Percentiles rank a stretch among this genome's conserved stretches.
Evolutionary conservation across 257 asterid species (phyloP).

Genomic region (Plectranthus barbatus): DNA sequence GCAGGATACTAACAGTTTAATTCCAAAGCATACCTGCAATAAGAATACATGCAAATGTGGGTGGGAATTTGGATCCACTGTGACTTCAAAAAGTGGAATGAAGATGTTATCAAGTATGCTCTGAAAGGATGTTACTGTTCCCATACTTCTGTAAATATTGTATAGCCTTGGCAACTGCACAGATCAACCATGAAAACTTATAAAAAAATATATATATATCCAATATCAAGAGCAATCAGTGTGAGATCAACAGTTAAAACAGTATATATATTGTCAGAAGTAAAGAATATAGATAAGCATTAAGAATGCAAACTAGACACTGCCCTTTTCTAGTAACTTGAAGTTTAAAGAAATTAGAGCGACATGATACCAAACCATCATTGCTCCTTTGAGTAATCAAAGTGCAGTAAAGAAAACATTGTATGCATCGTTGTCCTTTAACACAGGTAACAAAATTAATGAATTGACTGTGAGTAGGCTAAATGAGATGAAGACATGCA

Average conservation of each 20-base stretch:
- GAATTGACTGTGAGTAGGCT: neutral
- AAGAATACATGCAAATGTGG: conserved; percentile 88
- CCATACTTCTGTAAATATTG: conserved; percentile 89
- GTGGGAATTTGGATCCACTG: conserved; percentile 86
- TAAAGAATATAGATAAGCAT: neutral
- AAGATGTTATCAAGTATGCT: conserved; percentile 80
- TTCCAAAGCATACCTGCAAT: conserved; percentile 48
- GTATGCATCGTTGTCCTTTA: neutral
- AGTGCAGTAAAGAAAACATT: neutral
- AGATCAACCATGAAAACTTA: conserved; percentile 18
- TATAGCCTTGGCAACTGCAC: conserved; percentile 91
- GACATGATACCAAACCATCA: neutral
- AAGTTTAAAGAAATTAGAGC: neutral
- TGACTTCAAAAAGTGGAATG: conserved; percentile 87
- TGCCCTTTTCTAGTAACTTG: neutral
- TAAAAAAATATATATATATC: conserved; percentile 6
- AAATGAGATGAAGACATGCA: neutral
- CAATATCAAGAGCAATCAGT: conserved; percentile 7
- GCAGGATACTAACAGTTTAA: neutral
- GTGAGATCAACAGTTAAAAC: neutral
- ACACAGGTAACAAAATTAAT: neutral
- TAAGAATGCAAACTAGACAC: conserved; percentile 1
- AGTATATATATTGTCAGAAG: neutral
- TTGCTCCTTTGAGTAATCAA: conserved; percentile 3
- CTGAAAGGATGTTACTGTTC: conserved; percentile 88